Evolutionary conservation across 2,329 filamentous ascomycete species (phyloP).

Genomic region (Alternaria longipes): DNA sequence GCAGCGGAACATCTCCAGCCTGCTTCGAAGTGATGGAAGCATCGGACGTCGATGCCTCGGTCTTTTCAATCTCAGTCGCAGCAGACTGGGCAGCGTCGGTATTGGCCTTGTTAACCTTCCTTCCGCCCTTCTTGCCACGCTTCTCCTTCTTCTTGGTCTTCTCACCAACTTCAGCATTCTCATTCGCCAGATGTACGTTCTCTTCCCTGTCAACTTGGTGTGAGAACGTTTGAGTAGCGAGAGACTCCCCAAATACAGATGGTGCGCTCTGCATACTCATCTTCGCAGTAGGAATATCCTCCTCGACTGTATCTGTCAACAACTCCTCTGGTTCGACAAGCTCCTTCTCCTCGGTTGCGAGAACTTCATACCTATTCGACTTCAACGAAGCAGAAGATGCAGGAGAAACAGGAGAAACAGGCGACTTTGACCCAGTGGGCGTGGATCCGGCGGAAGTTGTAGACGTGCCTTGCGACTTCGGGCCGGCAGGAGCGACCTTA

Average conservation of each 20-base stretch:
- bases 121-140: background rate
- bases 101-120: background rate
- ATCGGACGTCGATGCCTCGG: too few species aligned
- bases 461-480: background rate
- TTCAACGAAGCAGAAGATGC: background rate
- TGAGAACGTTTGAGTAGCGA: background rate
- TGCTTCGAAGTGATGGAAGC: background rate
- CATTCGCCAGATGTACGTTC: too few species aligned
- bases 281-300: background rate
- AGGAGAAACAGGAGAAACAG: background rate
- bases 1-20: background rate
- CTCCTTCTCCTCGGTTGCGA: background rate
- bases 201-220: background rate
- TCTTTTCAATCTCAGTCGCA: too few species aligned
- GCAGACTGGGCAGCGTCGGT: background rate
- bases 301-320: background rate
- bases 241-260: background rate
- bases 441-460: background rate
- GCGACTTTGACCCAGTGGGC: background rate
- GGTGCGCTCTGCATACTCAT: background rate
- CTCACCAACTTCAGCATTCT: background rate
- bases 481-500: background rate
- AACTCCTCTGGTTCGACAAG: background rate
- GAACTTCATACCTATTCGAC: background rate
- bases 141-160: background rate